Evolutionary conservation across 345 rosid genomes (phyloP), one percentile per base, ranked within the genome.

Genomic region (Euphorbia peplus): DNA sequence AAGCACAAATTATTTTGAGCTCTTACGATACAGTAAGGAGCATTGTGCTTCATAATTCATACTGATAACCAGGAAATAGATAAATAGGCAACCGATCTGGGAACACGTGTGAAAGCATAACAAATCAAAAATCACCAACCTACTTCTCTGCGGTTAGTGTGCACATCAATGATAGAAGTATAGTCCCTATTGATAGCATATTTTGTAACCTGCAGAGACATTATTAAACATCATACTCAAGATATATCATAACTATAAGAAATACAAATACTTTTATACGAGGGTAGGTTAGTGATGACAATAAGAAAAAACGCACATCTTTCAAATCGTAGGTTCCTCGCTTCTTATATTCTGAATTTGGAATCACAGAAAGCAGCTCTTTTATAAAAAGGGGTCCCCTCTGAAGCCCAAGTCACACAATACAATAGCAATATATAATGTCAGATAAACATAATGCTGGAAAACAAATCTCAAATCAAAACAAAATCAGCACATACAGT

Each of bases 261-360:
- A 16, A 28, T 26, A 1, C 9, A 5, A 62, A n/a, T 28, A 32
- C 35, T 46, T 30, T 24, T 28, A 61, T 19, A 21, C 24, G 52
- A 2, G 8, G 1, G 57, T 21, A 3, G 25, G 52, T 0, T 9
- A 32, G 64, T 14, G 18, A 39, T 4, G 21, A 24, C 0, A 29
- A 63, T 12, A 4, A 67, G 51, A 19, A 69, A 74, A n/a, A 19
- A 58, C 7, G 5, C 48, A 91, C 99, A 96, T 91, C 86, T 76
- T 95, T 95, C 76, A 95, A 75, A 80, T 91, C 93, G 71, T 90
- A 90, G 4, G 98, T 88, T 80, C 99, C 98, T 79, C 99, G 81
- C 75, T 85, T 88, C 44, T 63, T 75, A 74, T 88, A 95, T 60
- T 86, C 82, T 51, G 96, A 83, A 82, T 92, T 92, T 2, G 99